A percentile compares a stretch with the other conserved stretches of the same genome.
Conservation (phyloP, 2,329 filamentous ascomycete species). For the Capronia epimyces region DNA sequence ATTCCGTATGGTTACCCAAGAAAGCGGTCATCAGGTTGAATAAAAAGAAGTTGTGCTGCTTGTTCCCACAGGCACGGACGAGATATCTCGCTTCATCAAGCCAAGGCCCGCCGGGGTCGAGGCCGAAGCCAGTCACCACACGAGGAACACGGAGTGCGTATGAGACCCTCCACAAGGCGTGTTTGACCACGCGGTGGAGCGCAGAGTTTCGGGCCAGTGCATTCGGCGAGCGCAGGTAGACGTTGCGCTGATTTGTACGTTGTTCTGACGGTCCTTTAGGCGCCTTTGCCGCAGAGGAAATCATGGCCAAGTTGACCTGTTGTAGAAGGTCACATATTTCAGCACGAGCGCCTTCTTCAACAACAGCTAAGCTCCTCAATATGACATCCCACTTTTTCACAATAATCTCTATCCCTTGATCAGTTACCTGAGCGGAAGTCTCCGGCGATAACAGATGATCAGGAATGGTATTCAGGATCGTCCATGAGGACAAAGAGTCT, state of each 20-base stretch:
- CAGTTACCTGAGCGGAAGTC: slow-evolving; percentile 27
- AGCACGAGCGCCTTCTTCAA: slow-evolving; percentile 49
- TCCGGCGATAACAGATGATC: slow-evolving; percentile 22
- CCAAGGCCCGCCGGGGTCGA: slow-evolving; percentile 51
- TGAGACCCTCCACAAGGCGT: slow-evolving; percentile 48
- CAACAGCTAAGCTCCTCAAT: slow-evolving; percentile 49
- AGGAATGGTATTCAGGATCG: slow-evolving; percentile 28
- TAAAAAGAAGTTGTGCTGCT: slow-evolving; percentile 56
- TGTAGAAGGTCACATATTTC: slow-evolving; percentile 50
- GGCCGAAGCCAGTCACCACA: slow-evolving; percentile 53
- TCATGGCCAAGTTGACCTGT: slow-evolving; percentile 40
- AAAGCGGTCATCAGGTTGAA: slow-evolving; percentile 56
- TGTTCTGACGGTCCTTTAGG: slow-evolving; percentile 45
- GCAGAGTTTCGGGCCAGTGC: slow-evolving; percentile 41
- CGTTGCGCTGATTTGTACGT: slow-evolving; percentile 44
- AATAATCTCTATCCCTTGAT: slow-evolving; percentile 52
- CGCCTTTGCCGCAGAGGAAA: slow-evolving; percentile 36
- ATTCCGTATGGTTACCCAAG: slow-evolving; percentile 56
- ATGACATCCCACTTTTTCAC: slow-evolving; percentile 58
- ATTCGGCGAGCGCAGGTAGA: slow-evolving; percentile 46
- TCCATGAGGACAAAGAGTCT: slow-evolving; percentile 28
- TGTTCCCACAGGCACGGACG: slow-evolving; percentile 49
- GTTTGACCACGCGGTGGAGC: slow-evolving; percentile 42
- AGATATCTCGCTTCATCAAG: slow-evolving; percentile 56
- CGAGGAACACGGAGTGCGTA: slow-evolving; percentile 52